Base-by-base conservation (phyloP, 331 rosid species). In the Quercus tomentella region DNA sequence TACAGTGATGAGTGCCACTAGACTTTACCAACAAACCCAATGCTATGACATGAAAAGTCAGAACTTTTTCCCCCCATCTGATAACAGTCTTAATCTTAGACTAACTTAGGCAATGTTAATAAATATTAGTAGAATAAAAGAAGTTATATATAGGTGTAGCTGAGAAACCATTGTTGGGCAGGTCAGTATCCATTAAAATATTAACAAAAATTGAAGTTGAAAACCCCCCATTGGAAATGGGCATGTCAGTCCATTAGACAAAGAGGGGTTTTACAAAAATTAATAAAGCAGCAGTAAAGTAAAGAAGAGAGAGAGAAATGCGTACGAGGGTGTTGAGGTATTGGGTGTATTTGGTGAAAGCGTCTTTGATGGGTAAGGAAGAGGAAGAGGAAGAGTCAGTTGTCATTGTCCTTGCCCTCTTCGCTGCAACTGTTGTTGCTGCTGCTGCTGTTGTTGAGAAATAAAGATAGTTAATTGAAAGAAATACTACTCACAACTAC, bases 261-360 rank as follows among this genome's bases (percentile, higher is more conserved):
- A 2, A 3, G 49, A 30, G 23, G 51, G 16, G 16, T 66, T 66
- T 10, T 7, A 2, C 45, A 8, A 41, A 41, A 41, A 41, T 41
- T 41, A 41, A 41, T 41, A 9, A 41, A 41, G 45, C 45, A 41
- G 45, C 8, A 41, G 4, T 22, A 23, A 61, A 58, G 11, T 4
- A 30, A 4, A 0, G 49, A 22, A 51, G 15, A 77, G 7, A 28
- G 43, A 84, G 71, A 73, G 77, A 37, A 77, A 70, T 83, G 3
- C 17, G 15, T 90, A 95, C 99, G 6, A 90, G 97, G 84, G 80
- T 15, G 58, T 90, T 95, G 23, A 95, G 94, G 80, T 89, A 95
- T 35, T 89, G 81, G 21, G 96, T 79, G 67, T 95, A 89, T 63
- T 82, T 82, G 67, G 92, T 2, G 75, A 95, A 95, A 77, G 97